Conservation (phyloP, 352 stramenopile species). For the Phytophthora macrochlamydospora region DNA sequence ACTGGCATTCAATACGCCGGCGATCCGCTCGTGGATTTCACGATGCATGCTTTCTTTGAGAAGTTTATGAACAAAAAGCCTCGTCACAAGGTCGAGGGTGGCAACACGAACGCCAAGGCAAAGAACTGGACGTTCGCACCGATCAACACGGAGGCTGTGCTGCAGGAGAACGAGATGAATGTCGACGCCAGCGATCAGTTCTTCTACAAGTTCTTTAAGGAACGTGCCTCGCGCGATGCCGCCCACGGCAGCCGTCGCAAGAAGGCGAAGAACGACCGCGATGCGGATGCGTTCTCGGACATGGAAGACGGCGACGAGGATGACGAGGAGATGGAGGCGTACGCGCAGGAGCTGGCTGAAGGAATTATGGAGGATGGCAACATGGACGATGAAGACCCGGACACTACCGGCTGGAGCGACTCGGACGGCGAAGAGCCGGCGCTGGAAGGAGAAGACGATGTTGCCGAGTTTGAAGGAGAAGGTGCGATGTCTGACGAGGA, state of each 20-base stretch:
- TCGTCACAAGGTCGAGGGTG: constrained; percentile 43
- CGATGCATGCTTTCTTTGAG: constrained; percentile 97
- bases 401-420: constrained; percentile 75
- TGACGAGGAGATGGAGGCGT: constrained; percentile 88
- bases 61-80: constrained; percentile 99
- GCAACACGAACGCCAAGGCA: constrained; percentile 20
- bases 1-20: constrained; percentile 91
- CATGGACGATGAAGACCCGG: constrained; percentile 75
- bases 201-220: constrained; percentile 95
- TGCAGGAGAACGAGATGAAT: constrained; percentile 59
- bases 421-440: constrained; percentile 47
- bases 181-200: constrained; percentile 89
- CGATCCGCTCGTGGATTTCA: constrained; percentile 97
- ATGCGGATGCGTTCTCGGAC: constrained; percentile 66
- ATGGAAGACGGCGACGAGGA: constrained; percentile 58
- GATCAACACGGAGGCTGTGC: constrained; percentile 74
- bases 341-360: constrained; percentile 88
- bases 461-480: constrained; percentile 40
- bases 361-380: constrained; percentile 88
- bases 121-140: constrained; percentile 78
- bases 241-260: constrained; percentile 32
- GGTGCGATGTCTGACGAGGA: constrained; percentile 38
- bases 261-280: constrained; percentile 34
- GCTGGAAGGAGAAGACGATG: constrained; percentile 62
- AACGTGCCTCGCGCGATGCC: constrained; percentile 65